These are phyloP conservation scores for Heterobasidion occidentale DNA, from an alignment of 1,284 basidiomycete species.

Conservation along the genomic window DNA sequence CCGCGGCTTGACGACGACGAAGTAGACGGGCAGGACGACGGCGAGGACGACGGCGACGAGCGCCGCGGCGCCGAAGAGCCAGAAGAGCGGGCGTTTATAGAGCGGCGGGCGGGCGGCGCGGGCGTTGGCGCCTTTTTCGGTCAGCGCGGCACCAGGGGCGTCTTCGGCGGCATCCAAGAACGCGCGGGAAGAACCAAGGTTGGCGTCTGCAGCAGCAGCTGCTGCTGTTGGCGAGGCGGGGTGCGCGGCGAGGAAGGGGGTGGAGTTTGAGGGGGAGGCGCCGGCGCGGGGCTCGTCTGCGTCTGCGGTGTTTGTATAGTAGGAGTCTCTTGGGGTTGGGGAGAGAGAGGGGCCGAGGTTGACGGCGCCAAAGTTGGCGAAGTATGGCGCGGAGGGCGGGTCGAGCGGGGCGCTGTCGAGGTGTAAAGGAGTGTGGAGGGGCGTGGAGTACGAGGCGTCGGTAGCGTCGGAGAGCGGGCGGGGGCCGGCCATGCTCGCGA, in stretches of 20 bases:
- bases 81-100: slow-evolving; percentile 9
- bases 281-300: neutral
- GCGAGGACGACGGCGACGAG: slow-evolving; percentile 38
- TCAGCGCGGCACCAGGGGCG: neutral
- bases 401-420: slow-evolving; percentile 1
- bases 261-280: slow-evolving; percentile 5
- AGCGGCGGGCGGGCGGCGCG: neutral
- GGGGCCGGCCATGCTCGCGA: neutral
- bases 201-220: neutral
- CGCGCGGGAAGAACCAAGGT: neutral
- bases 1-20: slow-evolving; percentile 18
- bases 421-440: slow-evolving; percentile 2
- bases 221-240: too few species aligned
- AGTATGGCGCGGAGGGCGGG: neutral
- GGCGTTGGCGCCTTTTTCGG: neutral
- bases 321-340: slow-evolving; percentile 6
- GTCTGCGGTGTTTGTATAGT: neutral
- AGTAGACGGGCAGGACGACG: slow-evolving; percentile 46
- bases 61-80: slow-evolving; percentile 20
- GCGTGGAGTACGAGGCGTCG: slow-evolving; percentile 5
- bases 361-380: neutral
- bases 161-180: too few species aligned
- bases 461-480: slow-evolving; percentile 7
- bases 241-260: neutral
- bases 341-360: slow-evolving; percentile 3